Percentiles rank a stretch among this genome's conserved stretches.
Conservation (phyloP, 345 rosid genomes). For the Draba incana region DNA sequence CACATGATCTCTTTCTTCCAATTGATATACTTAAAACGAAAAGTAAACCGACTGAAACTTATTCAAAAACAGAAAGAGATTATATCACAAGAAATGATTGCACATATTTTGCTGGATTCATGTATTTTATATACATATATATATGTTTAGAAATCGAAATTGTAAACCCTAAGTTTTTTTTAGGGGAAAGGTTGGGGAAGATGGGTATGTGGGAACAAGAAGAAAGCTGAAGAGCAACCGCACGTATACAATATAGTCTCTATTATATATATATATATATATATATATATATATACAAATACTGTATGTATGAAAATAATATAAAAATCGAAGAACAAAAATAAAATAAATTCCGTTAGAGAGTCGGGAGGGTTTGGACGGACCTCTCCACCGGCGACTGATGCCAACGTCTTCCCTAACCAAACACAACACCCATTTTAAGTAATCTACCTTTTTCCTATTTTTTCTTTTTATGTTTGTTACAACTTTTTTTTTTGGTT, state of each 20-base stretch:
- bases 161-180: slow-evolving; percentile 29
- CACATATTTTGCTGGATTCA: too few relatives aligned
- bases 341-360: slow-evolving; percentile 55
- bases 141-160: background rate
- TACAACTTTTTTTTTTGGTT: background rate
- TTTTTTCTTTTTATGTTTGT: background rate
- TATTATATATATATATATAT: background rate
- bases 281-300: background rate
- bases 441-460: slow-evolving; percentile 45
- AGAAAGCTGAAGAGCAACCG: slow-evolving; percentile 46
- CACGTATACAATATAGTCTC: slow-evolving; percentile 26
- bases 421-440: slow-evolving; percentile 51
- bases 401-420: slow-evolving; percentile 82
- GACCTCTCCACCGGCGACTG: slow-evolving; percentile 54
- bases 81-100: background rate
- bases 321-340: background rate
- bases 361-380: slow-evolving; percentile 57
- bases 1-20: slow-evolving; percentile 51
- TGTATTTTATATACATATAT: background rate
- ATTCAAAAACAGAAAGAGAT: background rate
- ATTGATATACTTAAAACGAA: slow-evolving; percentile 14
- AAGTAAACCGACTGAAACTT: background rate
- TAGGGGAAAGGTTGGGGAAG: slow-evolving; percentile 36
- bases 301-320: too few relatives aligned
- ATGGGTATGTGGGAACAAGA: slow-evolving; percentile 45